phyloP scores from a whole-genome alignment of 352 stramenopile genomes.

The Globisporangium viniferum region DNA sequence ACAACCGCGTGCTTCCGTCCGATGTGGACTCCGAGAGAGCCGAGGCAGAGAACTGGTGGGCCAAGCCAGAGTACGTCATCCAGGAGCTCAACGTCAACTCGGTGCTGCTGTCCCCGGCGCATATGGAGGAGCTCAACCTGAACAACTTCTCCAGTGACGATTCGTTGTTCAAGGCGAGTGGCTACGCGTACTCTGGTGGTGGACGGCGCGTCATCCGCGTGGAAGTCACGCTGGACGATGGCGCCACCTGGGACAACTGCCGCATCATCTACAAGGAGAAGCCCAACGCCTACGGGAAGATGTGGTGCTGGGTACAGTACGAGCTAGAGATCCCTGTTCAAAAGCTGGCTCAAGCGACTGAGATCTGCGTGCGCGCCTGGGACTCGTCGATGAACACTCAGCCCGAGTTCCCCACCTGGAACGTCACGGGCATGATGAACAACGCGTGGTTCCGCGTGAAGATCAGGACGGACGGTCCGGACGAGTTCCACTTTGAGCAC shows the following conservation, averaged over 20 bases:
- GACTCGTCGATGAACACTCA: slow-evolving; percentile 92
- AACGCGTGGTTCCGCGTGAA: slow-evolving; percentile 88
- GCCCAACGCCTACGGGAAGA: slow-evolving; percentile 87
- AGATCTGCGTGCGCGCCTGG: slow-evolving; percentile 90
- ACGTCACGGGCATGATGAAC: slow-evolving; percentile 95
- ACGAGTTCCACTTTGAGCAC: slow-evolving; percentile 89
- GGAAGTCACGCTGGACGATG: slow-evolving; percentile 85
- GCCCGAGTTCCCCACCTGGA: slow-evolving; percentile 91
- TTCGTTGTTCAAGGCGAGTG: slow-evolving; percentile 66
- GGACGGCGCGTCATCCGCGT: slow-evolving; percentile 87
- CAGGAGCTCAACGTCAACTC: slow-evolving; percentile 96
- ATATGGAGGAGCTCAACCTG: slow-evolving; percentile 45
- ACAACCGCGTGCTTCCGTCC: slow-evolving; percentile 92
- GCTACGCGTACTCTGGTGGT: slow-evolving; percentile 92
- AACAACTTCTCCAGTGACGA: slow-evolving; percentile 19
- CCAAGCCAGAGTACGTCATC: slow-evolving; percentile 94
- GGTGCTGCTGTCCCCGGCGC: slow-evolving; percentile 80
- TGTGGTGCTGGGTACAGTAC: slow-evolving; percentile 95
- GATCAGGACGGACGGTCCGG: slow-evolving; percentile 46
- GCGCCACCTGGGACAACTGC: slow-evolving; percentile 82
- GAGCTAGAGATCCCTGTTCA: slow-evolving; percentile 63
- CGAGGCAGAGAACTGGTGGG: slow-evolving; percentile 88
- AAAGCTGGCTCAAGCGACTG: slow-evolving; percentile 61
- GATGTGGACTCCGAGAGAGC: slow-evolving; percentile 85
- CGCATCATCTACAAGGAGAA: slow-evolving; percentile 64